Conservation (phyloP, 345 rosid genomes). For the Hypericum androsaemum region DNA sequence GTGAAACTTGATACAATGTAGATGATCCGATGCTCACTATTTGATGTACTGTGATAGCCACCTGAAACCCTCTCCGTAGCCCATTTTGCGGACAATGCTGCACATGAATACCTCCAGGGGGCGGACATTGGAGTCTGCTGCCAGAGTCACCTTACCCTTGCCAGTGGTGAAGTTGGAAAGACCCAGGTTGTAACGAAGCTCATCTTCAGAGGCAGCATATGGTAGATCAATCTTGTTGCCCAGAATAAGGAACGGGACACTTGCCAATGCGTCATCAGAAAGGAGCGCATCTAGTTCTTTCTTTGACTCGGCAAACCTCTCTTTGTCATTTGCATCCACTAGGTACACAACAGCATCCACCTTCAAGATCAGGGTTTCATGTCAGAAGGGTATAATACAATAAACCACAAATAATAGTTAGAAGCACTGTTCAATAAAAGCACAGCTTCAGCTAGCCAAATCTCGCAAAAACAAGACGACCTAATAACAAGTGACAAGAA, state of each 20-base stretch:
- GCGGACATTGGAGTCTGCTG: slow-evolving; percentile 32
- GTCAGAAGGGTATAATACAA: too few relatives aligned
- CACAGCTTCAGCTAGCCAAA: too few relatives aligned
- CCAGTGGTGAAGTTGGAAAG: slow-evolving; percentile 72
- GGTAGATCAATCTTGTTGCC: slow-evolving; percentile 80
- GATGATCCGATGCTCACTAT: slow-evolving; percentile 8
- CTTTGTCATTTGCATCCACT: slow-evolving; percentile 70
- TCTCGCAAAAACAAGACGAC: too few relatives aligned
- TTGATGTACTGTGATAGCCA: slow-evolving; percentile 74
- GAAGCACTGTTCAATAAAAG: too few relatives aligned
- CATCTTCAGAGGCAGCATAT: slow-evolving; percentile 72
- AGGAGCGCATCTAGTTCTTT: slow-evolving; percentile 64
- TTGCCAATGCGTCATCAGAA: slow-evolving; percentile 50
- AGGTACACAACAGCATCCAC: slow-evolving; percentile 75
- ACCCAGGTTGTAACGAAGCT: slow-evolving; percentile 48
- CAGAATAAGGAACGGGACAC: slow-evolving; percentile 54
- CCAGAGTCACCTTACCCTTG: slow-evolving; percentile 46
- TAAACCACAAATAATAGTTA: too few relatives aligned
- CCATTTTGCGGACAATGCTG: slow-evolving; percentile 81
- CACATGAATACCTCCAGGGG: slow-evolving; percentile 79
- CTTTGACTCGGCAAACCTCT: slow-evolving; percentile 58
- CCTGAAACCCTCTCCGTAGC: slow-evolving; percentile 69
- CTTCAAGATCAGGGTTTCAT: slow-evolving; percentile 13
- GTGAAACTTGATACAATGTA: not conserved
- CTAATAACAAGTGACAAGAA: too few relatives aligned